Base-by-base conservation (phyloP, 2,329 filamentous ascomycete genomes). In the Aspergillus glaucus region DNA sequence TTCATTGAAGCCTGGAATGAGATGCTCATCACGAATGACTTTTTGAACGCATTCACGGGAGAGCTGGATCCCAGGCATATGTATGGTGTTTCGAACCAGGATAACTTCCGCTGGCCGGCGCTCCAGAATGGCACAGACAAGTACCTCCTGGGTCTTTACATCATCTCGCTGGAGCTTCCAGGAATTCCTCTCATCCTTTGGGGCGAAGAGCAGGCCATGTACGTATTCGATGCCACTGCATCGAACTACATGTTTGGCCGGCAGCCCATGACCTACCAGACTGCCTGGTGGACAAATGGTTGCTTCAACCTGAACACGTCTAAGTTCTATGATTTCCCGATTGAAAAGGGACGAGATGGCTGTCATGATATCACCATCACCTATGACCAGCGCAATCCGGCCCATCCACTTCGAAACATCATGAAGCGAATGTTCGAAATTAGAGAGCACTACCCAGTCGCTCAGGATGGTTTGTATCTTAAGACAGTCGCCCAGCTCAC, bases 171-270 rank as follows among this genome's bases (percentile, higher is more conserved):
- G 45, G 68, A 81, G 41, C 71, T 84, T 61, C 81, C 81, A 1
- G 81, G 81, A 12, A 80, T 83, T 24, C 79, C 82, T 0, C 62
- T 82, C 24, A 64, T 83, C 14, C 72, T 79, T 14, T 86, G 80
- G 78, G 82, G 82, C n/a, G 82, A 86, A 59, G 82, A 86, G 58
- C 82, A 86, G 63, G 78, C 77, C 0, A 81, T 81, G 51, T 85
- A 85, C 55, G 68, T 83, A 0, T 66, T 85, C 2, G 82, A 86
- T 59, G 83, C 79, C 50, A 83, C 81, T 1, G 81, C 81, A 3
- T 68, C 70, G 49, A 84, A 85, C 57, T 86, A 85, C 58, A 75
- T 86, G 37, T 86, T 80, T 59, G 82, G 82, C 15, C 77, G 82
- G 55, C 79, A 81, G 60, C 68, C 82, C 2, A 84, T 86, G 76